phyloP scores from a whole-genome alignment of 352 stramenopile species.

The Lagenidium sp. region DNA sequence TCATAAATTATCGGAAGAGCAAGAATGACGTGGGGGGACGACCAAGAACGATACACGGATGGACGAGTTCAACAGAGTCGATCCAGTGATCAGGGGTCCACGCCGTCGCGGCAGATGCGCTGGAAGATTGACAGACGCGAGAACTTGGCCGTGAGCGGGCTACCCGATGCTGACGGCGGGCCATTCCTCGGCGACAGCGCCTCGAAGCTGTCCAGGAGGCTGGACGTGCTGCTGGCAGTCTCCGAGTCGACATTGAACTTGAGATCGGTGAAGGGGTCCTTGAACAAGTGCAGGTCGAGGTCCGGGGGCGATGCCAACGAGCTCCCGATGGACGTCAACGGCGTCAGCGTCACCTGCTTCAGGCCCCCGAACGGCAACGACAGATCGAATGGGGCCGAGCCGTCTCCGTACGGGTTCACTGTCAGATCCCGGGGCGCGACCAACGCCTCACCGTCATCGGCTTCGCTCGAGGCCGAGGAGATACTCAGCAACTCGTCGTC shows the following conservation, averaged over 20 bases:
- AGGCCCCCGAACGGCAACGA: slow-evolving; percentile 55
- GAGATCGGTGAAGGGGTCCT: slow-evolving; percentile 43
- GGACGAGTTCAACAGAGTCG: no score
- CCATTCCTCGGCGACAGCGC: slow-evolving; percentile 19
- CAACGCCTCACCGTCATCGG: slow-evolving; percentile 42
- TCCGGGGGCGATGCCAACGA: slow-evolving; percentile 16
- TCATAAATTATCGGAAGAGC: no score
- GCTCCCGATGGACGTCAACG: slow-evolving; percentile 32
- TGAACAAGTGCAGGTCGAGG: slow-evolving; percentile 20
- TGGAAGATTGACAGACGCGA: slow-evolving; percentile 78
- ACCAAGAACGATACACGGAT: no score
- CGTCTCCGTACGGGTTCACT: slow-evolving; percentile 60
- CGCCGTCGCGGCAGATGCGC: slow-evolving; percentile 64
- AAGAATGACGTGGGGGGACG: no score
- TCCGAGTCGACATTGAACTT: slow-evolving; percentile 11
- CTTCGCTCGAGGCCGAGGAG: slow-evolving; percentile 56
- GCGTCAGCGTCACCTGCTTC: slow-evolving; percentile 49
- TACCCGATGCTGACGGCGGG: slow-evolving; percentile 18
- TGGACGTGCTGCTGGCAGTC: slow-evolving; percentile 23
- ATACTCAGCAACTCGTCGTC: slow-evolving; percentile 26
- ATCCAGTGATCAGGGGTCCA: no score
- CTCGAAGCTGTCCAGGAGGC: slow-evolving; percentile 22
- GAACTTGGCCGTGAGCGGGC: slow-evolving; percentile 33
- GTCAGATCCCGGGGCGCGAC: slow-evolving; percentile 31
- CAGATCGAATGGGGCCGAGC: slow-evolving; percentile 49